phyloP scores from a whole-genome alignment of 371 early-diverging fungal species.

The Actinomortierella wolfii region DNA sequence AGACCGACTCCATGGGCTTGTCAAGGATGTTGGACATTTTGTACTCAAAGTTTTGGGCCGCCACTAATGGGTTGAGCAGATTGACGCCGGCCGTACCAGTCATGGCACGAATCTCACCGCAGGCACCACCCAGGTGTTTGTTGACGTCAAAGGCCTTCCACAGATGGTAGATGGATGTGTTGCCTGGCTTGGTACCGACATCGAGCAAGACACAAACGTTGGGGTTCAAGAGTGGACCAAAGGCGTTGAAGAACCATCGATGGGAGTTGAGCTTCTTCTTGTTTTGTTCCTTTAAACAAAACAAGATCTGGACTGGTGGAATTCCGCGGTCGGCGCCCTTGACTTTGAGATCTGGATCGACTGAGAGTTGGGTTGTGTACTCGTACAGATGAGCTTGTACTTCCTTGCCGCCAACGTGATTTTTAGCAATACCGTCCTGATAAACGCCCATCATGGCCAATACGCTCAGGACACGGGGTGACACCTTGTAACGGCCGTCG shows the following conservation, averaged over 20 bases:
- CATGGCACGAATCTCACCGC: slow-evolving; percentile 95
- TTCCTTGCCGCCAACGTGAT: slow-evolving; percentile 57
- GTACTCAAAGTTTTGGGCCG: slow-evolving; percentile 93
- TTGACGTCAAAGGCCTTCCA: slow-evolving; percentile 93
- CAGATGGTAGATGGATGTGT: slow-evolving; percentile 83
- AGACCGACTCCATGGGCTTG: slow-evolving; percentile 89
- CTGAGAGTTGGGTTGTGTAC: slow-evolving; percentile 85
- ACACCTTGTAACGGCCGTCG: slow-evolving; percentile 77
- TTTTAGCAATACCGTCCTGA: slow-evolving; percentile 88
- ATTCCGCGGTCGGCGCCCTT: slow-evolving; percentile 71
- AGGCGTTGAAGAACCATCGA: slow-evolving; percentile 97
- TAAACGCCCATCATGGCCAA: slow-evolving; percentile 88
- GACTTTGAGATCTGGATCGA: slow-evolving; percentile 70
- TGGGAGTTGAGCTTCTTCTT: slow-evolving; percentile 93
- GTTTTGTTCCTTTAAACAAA: slow-evolving; percentile 91
- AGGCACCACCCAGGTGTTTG: slow-evolving; percentile 89
- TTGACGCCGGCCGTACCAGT: slow-evolving; percentile 71
- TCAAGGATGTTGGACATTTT: slow-evolving; percentile 93
- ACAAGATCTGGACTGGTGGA: slow-evolving; percentile 89
- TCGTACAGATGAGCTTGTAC: slow-evolving; percentile 89
- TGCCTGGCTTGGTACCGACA: slow-evolving; percentile 90
- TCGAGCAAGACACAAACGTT: slow-evolving; percentile 90
- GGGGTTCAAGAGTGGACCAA: slow-evolving; percentile 84
- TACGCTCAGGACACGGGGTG: slow-evolving; percentile 77
- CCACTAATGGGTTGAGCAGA: slow-evolving; percentile 87